Conservation (phyloP, 495 filamentous ascomycete genomes). For the Neurospora terricola region DNA sequence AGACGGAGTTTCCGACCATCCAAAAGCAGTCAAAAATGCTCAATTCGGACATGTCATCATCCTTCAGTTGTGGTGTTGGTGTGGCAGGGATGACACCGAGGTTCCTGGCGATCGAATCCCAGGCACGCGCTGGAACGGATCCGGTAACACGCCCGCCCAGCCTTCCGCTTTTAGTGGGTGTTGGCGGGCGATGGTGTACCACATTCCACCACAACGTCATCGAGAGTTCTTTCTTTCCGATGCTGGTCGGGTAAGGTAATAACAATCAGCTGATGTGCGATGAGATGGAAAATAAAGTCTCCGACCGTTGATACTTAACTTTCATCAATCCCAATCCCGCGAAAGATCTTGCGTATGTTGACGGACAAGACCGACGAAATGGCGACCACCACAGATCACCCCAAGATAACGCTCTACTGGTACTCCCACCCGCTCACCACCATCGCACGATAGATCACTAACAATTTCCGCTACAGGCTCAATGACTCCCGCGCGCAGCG, state of each 20-base stretch:
- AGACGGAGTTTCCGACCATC: background rate
- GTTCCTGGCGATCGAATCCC: background rate
- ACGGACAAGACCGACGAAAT: background rate
- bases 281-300: background rate
- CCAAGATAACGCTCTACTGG: constrained; percentile 6
- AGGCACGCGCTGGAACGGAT: background rate
- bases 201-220: background rate
- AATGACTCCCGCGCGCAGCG: constrained; percentile 72
- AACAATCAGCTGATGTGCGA: background rate
- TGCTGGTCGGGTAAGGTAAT: background rate
- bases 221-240: background rate
- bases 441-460: background rate
- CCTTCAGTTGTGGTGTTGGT: background rate
- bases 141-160: background rate
- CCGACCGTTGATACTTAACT: background rate
- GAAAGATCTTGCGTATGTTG: background rate
- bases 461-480: constrained; percentile 41
- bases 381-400: background rate
- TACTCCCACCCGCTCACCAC: background rate
- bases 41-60: background rate
- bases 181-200: background rate
- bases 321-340: background rate
- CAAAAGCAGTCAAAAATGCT: background rate
- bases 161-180: background rate
- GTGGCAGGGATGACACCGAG: background rate